Conservation (phyloP, 2,329 filamentous ascomycete species). For the Calonectria ilicicola region DNA sequence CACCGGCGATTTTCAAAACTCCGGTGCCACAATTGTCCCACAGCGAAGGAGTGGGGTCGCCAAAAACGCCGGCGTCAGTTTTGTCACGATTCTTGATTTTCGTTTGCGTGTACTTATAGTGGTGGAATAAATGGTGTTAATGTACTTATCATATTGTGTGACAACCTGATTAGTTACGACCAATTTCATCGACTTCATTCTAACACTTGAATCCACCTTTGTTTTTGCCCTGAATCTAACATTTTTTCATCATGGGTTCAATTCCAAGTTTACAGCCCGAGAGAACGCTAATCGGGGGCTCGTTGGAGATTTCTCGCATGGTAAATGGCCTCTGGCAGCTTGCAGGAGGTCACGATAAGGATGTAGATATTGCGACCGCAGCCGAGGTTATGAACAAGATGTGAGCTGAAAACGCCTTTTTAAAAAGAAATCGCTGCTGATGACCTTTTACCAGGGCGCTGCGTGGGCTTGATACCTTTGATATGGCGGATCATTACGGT, state of each 20-base stretch:
- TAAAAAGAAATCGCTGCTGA: background rate
- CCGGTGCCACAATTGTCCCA: background rate
- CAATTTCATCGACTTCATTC: too few relatives aligned
- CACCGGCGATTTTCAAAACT: background rate
- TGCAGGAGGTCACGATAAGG: background rate
- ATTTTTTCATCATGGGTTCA: background rate
- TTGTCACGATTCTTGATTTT: background rate
- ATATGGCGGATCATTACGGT: conserved; percentile 2
- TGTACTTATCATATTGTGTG: background rate
- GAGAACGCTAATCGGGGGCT: background rate
- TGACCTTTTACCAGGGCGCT: background rate
- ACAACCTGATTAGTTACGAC: background rate
- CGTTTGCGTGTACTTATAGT: background rate
- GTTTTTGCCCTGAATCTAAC: background rate
- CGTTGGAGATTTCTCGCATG: background rate
- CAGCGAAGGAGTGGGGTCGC: background rate
- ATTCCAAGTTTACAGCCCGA: background rate
- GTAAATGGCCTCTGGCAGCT: background rate
- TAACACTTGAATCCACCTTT: too few relatives aligned
- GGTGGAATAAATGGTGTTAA: background rate
- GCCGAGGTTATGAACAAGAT: background rate
- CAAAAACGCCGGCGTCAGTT: background rate
- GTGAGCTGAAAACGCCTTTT: background rate
- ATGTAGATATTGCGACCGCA: background rate
- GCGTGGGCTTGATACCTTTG: background rate